A percentile compares a stretch with the other conserved stretches of the same genome.
Evolutionary conservation across 2,329 filamentous ascomycete species (phyloP).

Genomic region (Alternaria sp.): DNA sequence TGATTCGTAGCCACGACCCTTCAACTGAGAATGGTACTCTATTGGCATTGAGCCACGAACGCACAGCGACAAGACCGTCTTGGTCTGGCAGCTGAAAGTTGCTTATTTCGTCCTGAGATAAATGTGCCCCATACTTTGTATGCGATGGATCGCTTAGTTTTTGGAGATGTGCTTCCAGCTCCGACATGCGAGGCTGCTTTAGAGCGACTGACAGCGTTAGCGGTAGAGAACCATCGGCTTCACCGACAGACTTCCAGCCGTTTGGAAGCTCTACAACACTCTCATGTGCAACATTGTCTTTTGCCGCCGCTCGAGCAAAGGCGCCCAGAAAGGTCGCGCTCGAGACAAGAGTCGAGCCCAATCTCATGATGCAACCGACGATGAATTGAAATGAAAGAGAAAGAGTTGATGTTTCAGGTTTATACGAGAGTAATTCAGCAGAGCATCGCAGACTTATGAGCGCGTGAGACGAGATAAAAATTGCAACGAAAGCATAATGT

Average conservation of each 20-base stretch:
- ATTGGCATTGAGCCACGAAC: not conserved
- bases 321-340: not conserved
- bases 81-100: not conserved
- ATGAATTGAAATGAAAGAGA: not conserved
- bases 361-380: not conserved
- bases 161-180: not conserved
- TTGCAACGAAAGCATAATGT: not conserved
- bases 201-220: not conserved
- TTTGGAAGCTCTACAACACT: not conserved
- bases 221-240: not conserved
- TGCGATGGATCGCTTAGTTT: not conserved
- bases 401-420: not conserved
- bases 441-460: not conserved
- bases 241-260: not conserved
- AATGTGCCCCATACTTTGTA: not conserved
- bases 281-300: not conserved
- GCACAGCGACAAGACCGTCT: not conserved
- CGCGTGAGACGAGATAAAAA: not conserved
- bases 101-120: not conserved
- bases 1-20: not conserved
- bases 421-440: not conserved
- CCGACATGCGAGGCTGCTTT: not conserved
- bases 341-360: not conserved
- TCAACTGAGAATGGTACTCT: not conserved
- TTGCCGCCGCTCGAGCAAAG: not conserved